A percentile compares a stretch with the other conserved stretches of the same genome.
Conservation (phyloP, 345 rosid species). For the Eucalyptus leucophloia region DNA sequence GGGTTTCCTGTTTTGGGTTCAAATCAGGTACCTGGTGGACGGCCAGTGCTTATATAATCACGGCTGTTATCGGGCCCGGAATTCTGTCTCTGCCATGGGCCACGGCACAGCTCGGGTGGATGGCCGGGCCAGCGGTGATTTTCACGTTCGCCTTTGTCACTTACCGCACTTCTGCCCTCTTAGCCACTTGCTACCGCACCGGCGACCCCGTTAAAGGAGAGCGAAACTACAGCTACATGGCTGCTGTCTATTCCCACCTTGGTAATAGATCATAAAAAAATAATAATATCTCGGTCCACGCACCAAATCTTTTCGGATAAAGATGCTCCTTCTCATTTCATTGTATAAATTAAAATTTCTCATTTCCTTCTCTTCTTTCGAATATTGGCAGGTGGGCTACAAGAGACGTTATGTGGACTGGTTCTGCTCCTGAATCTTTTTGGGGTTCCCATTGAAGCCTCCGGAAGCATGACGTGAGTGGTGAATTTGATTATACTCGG, state of each 20-base stretch:
- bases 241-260: constrained; percentile 43
- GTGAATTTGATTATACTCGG: not conserved
- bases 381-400: constrained; percentile 8
- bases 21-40: constrained; percentile 44
- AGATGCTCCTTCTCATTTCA: not conserved
- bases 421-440: constrained; percentile 15
- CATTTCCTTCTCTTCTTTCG: not conserved
- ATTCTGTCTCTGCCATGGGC: constrained; percentile 66
- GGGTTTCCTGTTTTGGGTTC: not conserved
- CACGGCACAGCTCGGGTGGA: constrained; percentile 63
- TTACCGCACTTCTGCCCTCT: constrained; percentile 39
- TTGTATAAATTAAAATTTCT: not conserved
- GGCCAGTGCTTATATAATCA: constrained; percentile 50
- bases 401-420: constrained; percentile 21
- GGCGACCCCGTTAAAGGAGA: constrained; percentile 26
- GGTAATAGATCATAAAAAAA: constrained; percentile 9
- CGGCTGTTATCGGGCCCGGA: constrained; percentile 57
- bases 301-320: too few species aligned
- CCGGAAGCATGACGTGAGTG: constrained; percentile 24
- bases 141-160: constrained; percentile 46
- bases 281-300: too few species aligned
- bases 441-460: constrained; percentile 6
- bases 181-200: constrained; percentile 12
- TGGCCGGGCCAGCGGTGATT: constrained; percentile 43
- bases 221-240: constrained; percentile 57